Base-by-base conservation (phyloP, 768 basidiomycete species). In the Podaxis sp. region DNA sequence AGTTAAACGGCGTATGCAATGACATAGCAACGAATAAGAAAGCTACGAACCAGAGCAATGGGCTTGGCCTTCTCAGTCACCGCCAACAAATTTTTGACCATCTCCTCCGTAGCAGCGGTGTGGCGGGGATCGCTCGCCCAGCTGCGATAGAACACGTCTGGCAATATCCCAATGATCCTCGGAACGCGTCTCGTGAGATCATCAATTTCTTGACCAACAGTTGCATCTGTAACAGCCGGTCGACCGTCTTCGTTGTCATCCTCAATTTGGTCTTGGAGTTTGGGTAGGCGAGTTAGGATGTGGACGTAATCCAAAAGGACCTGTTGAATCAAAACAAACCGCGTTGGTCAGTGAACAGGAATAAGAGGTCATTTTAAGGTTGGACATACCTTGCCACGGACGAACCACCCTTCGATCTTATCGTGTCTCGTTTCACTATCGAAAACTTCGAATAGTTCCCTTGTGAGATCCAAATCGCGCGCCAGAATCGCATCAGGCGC, bases 401-500 rank as follows among this genome's bases (percentile, higher is more conserved):
- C 80, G 68, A 88, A 82, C 96, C 96, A 97, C 8, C 86, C 86
- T 48, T 85, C 85, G 9, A 96, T 68, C 61, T 75, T 76, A 42
- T 76, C 75, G 30, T 71, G 67, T 42, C 80, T 79, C 11, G 81
- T 82, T 24, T 77, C 70, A 24, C 55, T 67, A 33, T 72, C 78
- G 66, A 99, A 87, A 8, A 81, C 80, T 55, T 76, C 78, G 67
- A 98, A 92, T 24, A 98, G 72, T n/a, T 80, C 80, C 39, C 79
- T 78, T 24, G 97, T 75, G 12, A 96, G 79, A 2, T 81, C 83
- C 7, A 78, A 68, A 69, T 91, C 89, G 48, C 81, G 80, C 8
- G 87, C 79, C 33, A 98, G 81, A 59, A 97, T 80, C 0, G 90
- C 93, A 66, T 98, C 96, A 0, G 94, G 92, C 5, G 91, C 93